phyloP scores from a whole-genome alignment of 768 basidiomycete species.

The Mycena floridula region DNA sequence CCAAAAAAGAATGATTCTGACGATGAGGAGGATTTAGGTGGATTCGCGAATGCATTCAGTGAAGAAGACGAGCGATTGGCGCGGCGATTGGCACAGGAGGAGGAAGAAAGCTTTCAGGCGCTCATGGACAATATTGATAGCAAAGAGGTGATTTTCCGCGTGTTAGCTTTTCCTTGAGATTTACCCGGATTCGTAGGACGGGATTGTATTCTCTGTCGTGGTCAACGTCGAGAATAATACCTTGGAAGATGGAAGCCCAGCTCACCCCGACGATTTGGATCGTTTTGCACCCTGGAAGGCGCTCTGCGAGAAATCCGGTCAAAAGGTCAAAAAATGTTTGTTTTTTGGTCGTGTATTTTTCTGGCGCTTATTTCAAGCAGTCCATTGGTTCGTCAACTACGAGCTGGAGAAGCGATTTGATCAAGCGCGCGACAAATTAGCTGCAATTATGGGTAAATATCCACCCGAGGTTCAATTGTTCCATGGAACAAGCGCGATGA shows the following conservation, averaged over 20 bases:
- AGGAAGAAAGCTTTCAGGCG: neutral
- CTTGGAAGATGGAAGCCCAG: slow-evolving; percentile 5
- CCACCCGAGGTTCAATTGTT: slow-evolving; percentile 6
- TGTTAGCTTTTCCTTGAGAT: neutral
- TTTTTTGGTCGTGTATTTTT: too few relatives aligned
- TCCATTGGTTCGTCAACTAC: slow-evolving; percentile 13
- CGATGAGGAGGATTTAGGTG: too few relatives aligned
- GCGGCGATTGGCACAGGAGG: slow-evolving; percentile 1
- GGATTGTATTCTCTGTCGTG: slow-evolving; percentile 3
- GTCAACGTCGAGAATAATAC: slow-evolving; percentile 4
- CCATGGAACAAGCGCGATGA: slow-evolving; percentile 6
- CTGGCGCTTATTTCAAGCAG: too few relatives aligned
- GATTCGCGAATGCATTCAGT: too few relatives aligned
- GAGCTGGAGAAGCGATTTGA: slow-evolving; percentile 12
- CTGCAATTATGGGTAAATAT: neutral
- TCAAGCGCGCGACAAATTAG: slow-evolving; percentile 3
- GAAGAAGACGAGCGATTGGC: slow-evolving; percentile 2
- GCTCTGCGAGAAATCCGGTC: neutral
- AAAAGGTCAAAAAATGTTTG: slow-evolving; percentile 6
- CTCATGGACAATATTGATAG: neutral
- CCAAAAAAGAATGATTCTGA: too few relatives aligned
- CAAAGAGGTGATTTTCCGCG: slow-evolving; percentile 1
- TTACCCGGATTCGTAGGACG: slow-evolving; percentile 2
- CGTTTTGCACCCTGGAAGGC: slow-evolving; percentile 4
- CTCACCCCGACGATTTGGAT: slow-evolving; percentile 3